Percentiles rank a stretch among this genome's conserved stretches.
Conservation (phyloP, 208 protist species). For the Blechomonas ayalai region DNA sequence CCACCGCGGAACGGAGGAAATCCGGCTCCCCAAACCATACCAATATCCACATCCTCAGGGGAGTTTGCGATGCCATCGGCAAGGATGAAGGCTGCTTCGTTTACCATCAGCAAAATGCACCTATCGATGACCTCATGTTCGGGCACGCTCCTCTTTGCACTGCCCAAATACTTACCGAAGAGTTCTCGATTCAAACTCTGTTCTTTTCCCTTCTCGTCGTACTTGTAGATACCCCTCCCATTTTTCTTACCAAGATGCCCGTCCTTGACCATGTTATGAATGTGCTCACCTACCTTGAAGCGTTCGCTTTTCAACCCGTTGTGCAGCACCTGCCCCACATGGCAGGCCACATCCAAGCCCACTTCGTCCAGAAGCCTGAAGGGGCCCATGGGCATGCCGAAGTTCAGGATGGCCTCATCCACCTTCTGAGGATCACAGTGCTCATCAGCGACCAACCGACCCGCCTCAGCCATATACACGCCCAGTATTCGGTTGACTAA, state of each 20-base stretch:
- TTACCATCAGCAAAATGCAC: constrained; percentile 80
- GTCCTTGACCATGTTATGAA: constrained; percentile 52
- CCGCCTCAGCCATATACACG: constrained; percentile 81
- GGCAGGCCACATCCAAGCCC: constrained; percentile 83
- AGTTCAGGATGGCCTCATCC: constrained; percentile 70
- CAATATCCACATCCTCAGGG: constrained; percentile 77
- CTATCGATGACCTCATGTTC: constrained; percentile 71
- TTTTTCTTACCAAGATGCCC: constrained; percentile 83
- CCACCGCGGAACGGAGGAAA: constrained; percentile 84
- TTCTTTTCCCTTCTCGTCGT: constrained; percentile 65
- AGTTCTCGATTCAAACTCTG: constrained; percentile 30
- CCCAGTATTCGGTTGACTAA: constrained; percentile 83
- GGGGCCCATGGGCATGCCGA: constrained; percentile 91
- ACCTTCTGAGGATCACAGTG: constrained; percentile 45
- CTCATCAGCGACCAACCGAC: constrained; percentile 47
- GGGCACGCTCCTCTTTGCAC: constrained; percentile 16
- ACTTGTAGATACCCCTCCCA: constrained; percentile 85
- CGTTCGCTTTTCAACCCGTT: constrained; percentile 57
- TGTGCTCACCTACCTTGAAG: constrained; percentile 32
- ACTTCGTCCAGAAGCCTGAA: constrained; percentile 90
- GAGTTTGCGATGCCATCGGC: constrained; percentile 52
- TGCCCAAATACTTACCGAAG: constrained; percentile 25
- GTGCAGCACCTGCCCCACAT: constrained; percentile 63
- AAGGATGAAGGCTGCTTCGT: constrained; percentile 73
- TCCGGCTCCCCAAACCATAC: constrained; percentile 83